Evolutionary conservation across 495 filamentous ascomycete genomes (phyloP).

Genomic region (Tuber indicum): DNA sequence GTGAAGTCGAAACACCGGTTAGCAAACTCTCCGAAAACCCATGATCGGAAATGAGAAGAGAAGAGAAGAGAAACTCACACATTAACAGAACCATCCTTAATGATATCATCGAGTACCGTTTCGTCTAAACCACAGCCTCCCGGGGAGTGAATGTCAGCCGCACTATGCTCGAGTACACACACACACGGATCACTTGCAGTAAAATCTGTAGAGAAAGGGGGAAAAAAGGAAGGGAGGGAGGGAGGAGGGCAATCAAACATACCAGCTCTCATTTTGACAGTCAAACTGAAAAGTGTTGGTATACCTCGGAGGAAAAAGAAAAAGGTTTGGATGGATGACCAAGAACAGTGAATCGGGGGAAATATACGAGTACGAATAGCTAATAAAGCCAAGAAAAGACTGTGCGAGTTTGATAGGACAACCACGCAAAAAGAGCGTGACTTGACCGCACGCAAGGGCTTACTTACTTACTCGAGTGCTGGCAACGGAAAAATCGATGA

Average conservation of each 20-base stretch:
- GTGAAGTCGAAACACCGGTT: not conserved
- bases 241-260: not conserved
- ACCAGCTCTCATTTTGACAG: not conserved
- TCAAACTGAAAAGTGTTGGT: not conserved
- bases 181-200: not conserved
- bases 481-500: not conserved
- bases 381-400: not conserved
- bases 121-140: slow-evolving; percentile 22
- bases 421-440: not conserved
- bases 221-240: not conserved
- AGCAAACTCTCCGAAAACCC: not conserved
- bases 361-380: not conserved
- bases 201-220: not conserved
- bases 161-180: not conserved
- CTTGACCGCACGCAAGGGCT: not conserved
- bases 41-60: not conserved
- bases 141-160: not conserved
- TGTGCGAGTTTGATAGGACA: not conserved
- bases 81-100: slow-evolving; percentile 34
- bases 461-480: too few species aligned
- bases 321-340: not conserved
- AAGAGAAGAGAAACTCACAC: slow-evolving; percentile 21
- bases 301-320: not conserved
- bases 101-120: slow-evolving; percentile 37
- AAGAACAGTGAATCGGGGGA: not conserved